A percentile compares a stretch with the other conserved stretches of the same genome.
Conservation (phyloP, 805 yeast genomes). For the Barnettozyma pratensis region DNA sequence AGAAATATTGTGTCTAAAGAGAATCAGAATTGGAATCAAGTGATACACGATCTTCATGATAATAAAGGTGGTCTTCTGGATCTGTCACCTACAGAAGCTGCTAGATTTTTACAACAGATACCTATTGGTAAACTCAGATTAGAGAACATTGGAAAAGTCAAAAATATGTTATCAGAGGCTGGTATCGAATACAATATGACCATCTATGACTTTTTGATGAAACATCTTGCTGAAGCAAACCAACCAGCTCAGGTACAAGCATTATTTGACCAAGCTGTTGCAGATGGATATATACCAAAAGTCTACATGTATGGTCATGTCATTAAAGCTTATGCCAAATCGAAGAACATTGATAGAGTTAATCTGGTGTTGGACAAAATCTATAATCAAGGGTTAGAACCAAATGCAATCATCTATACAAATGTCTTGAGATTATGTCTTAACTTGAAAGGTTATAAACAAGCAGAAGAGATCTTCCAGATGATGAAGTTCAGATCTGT, state of each 20-base stretch:
- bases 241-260: constrained; percentile 28
- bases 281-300: constrained; percentile 25
- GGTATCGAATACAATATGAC: constrained; percentile 24
- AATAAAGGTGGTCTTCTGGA: constrained; percentile 32
- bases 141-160: constrained; percentile 25
- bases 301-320: constrained; percentile 37
- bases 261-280: constrained; percentile 24
- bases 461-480: constrained; percentile 72
- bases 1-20: constrained; percentile 35
- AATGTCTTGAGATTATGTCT: constrained; percentile 59
- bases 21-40: constrained; percentile 39
- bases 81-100: constrained; percentile 27
- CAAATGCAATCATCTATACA: constrained; percentile 44
- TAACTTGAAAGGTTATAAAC: constrained; percentile 41
- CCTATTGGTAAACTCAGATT: constrained; percentile 30
- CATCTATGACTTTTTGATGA: constrained; percentile 33
- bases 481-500: constrained; percentile 77
- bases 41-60: constrained; percentile 19
- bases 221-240: constrained; percentile 28
- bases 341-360: constrained; percentile 20
- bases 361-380: constrained; percentile 15
- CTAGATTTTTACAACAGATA: constrained; percentile 31
- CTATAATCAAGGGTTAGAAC: constrained; percentile 31
- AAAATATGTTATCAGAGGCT: constrained; percentile 30
- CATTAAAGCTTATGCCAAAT: constrained; percentile 38